Conservation (phyloP, 1,284 basidiomycete species). For the Ceratobasidium sp. region DNA sequence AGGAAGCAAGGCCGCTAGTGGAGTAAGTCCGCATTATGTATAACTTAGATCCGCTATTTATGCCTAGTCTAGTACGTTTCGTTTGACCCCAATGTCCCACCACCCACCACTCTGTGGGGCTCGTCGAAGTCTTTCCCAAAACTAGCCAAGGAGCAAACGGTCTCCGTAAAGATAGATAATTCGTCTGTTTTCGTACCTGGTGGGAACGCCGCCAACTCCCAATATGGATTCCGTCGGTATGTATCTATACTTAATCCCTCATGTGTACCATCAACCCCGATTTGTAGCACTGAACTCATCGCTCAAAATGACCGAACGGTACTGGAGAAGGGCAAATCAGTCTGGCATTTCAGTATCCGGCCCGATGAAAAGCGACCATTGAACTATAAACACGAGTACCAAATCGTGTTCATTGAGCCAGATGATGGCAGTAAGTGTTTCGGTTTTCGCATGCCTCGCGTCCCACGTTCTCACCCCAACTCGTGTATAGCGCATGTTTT, state of each 20-base stretch:
- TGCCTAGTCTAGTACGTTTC: conserved; percentile 63
- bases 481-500: conserved; percentile 64
- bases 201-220: conserved; percentile 49
- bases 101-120: conserved; percentile 68
- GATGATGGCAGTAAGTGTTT: conserved; percentile 61
- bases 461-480: background rate
- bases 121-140: conserved; percentile 41
- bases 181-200: conserved; percentile 52
- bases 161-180: conserved; percentile 56
- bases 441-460: background rate
- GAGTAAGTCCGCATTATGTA: conserved; percentile 58
- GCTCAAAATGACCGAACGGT: conserved; percentile 48
- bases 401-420: conserved; percentile 72
- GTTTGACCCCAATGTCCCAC: conserved; percentile 57
- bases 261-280: no score
- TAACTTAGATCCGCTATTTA: conserved; percentile 19
- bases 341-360: conserved; percentile 50
- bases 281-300: no score
- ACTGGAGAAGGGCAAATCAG: conserved; percentile 48
- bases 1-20: conserved; percentile 64
- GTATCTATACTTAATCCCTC: background rate
- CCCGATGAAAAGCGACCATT: conserved; percentile 53
- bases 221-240: conserved; percentile 50
- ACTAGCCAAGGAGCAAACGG: conserved; percentile 63
- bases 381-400: conserved; percentile 66